These are phyloP conservation scores for Didymella lethalis DNA, from an alignment of 2,329 filamentous ascomycete genomes.

Conservation along the genomic window DNA sequence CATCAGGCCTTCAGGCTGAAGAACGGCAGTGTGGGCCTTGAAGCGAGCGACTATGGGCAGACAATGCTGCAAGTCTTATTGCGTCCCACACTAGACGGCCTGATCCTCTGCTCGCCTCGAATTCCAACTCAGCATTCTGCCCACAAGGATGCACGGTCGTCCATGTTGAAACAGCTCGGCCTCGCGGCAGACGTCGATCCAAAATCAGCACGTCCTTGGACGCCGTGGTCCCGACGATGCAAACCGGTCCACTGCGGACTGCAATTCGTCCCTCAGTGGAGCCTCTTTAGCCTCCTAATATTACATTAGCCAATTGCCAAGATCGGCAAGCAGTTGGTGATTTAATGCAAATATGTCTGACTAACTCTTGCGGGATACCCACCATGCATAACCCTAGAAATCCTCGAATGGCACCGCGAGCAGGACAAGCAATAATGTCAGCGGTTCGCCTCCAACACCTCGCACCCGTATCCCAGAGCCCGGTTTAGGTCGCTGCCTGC, in stretches of 20 bases:
- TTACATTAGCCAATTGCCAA: neutral
- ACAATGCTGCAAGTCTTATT: neutral
- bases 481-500: conserved; percentile 1
- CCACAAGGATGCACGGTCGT: neutral
- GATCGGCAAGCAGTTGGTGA: neutral
- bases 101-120: conserved; percentile 1
- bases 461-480: neutral
- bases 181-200: neutral
- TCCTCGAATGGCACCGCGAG: neutral
- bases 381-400: neutral
- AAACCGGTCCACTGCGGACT: neutral
- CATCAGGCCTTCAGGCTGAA: neutral
- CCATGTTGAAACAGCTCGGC: conserved; percentile 2
- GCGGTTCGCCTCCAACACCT: conserved; percentile 1
- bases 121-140: neutral
- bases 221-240: neutral
- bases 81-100: neutral
- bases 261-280: neutral
- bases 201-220: neutral
- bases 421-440: neutral
- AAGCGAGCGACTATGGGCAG: neutral
- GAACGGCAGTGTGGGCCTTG: neutral
- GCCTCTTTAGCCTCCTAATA: neutral
- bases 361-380: neutral
- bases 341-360: neutral